These are phyloP conservation scores for Scedosporium aurantiacum DNA, from an alignment of 2,329 filamentous ascomycete genomes.

Conservation along the genomic window DNA sequence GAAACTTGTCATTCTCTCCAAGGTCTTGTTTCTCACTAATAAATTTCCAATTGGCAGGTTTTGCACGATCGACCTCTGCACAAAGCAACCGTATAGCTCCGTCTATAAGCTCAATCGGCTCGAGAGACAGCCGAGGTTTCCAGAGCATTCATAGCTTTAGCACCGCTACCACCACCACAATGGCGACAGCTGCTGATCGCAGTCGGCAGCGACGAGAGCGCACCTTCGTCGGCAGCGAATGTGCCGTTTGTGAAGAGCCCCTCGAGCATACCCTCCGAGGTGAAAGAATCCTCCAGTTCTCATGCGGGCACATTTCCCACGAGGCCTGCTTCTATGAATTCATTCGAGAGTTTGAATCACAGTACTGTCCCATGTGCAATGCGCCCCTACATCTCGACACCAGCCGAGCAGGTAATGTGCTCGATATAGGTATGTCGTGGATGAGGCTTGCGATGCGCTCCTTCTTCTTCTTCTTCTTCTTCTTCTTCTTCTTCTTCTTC, in stretches of 20 bases:
- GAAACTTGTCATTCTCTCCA: no score
- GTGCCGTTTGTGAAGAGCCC: slow-evolving; percentile 92
- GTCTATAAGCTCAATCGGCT: not conserved
- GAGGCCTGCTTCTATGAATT: slow-evolving; percentile 99
- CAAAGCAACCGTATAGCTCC: not conserved
- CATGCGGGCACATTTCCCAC: slow-evolving; percentile 92
- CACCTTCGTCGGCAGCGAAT: slow-evolving; percentile 91
- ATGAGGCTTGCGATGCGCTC: no score
- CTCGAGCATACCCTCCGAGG: slow-evolving; percentile 90
- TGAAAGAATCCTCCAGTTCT: slow-evolving; percentile 90
- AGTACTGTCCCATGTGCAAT: slow-evolving; percentile 90
- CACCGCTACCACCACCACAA: slow-evolving; percentile 10
- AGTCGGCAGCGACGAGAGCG: slow-evolving; percentile 74
- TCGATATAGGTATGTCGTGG: slow-evolving; percentile 64
- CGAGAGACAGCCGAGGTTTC: not conserved
- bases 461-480: not conserved
- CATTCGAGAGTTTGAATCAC: slow-evolving; percentile 85
- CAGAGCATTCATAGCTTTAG: not conserved
- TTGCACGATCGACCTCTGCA: not conserved
- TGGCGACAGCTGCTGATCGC: slow-evolving; percentile 49
- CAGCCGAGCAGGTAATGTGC: slow-evolving; percentile 81
- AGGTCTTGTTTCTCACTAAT: not conserved
- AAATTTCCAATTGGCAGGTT: not conserved
- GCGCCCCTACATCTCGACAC: slow-evolving; percentile 85
- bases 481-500: not conserved